These are phyloP conservation scores for Allomyces arbusculus DNA, from an alignment of 192 early-diverging fungal species.

Conservation along the genomic window DNA sequence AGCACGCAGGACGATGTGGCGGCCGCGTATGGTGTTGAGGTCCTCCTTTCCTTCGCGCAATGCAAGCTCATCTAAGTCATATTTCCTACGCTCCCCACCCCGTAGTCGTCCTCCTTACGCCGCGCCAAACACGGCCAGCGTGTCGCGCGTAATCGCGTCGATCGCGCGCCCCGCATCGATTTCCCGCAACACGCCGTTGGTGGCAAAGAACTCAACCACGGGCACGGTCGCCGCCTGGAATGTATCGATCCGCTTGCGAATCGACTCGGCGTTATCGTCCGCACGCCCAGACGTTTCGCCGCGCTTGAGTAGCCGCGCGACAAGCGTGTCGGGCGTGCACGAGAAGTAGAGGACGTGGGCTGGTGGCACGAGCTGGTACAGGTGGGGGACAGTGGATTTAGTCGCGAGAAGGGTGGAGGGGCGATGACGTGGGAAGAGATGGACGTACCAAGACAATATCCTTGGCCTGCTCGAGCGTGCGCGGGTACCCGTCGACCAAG, in stretches of 20 bases:
- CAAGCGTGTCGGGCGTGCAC: constrained; percentile 25
- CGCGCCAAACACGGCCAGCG: not conserved
- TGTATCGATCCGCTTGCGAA: constrained; percentile 16
- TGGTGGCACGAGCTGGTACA: not conserved
- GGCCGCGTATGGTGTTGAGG: too few relatives aligned
- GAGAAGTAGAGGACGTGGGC: constrained; percentile 25
- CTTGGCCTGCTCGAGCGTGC: constrained; percentile 5
- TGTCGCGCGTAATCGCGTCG: not conserved
- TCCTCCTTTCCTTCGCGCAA: too few relatives aligned
- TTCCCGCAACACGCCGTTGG: not conserved
- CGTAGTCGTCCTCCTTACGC: too few relatives aligned
- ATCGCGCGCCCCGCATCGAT: not conserved
- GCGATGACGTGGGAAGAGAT: not conserved
- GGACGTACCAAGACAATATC: constrained; percentile 1
- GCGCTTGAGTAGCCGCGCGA: constrained; percentile 26
- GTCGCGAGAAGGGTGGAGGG: too few relatives aligned
- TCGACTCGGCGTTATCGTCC: constrained; percentile 36
- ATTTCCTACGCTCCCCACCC: too few relatives aligned
- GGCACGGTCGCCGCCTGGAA: constrained; percentile 6
- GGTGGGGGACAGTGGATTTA: too few relatives aligned
- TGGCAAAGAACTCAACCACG: constrained; percentile 4
- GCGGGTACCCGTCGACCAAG: constrained; percentile 7
- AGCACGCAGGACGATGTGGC: too few relatives aligned
- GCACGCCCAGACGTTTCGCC: constrained; percentile 35
- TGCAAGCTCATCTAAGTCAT: too few relatives aligned